Conservation (phyloP, 1,284 basidiomycete species). For the Malassezia japonica region DNA sequence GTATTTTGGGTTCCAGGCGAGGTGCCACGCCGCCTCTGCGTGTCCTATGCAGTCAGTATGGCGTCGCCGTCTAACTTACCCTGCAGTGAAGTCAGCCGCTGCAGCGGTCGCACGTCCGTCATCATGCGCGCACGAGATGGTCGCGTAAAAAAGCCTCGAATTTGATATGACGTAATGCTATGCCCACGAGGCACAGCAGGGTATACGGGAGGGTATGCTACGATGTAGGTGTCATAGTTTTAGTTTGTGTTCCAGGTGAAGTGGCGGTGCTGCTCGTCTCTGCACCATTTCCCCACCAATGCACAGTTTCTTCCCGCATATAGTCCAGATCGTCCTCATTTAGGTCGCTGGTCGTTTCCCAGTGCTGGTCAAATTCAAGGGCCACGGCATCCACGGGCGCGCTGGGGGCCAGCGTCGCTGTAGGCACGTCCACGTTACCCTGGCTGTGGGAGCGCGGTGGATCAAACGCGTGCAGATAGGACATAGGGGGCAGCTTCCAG, state of each 20-base stretch:
- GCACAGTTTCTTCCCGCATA: constrained; percentile 18
- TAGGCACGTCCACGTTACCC: no score
- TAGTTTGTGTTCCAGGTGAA: no score
- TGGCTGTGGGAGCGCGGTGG: no score
- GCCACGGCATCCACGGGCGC: constrained; percentile 12
- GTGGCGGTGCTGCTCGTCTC: no score
- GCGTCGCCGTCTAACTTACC: not conserved
- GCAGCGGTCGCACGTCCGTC: not conserved
- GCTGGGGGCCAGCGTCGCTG: no score
- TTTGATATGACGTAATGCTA: no score
- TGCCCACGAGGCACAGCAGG: no score
- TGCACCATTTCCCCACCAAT: constrained; percentile 23
- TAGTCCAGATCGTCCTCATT: constrained; percentile 28
- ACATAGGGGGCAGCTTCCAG: constrained; percentile 71
- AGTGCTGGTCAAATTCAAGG: constrained; percentile 28
- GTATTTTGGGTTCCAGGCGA: constrained; percentile 80
- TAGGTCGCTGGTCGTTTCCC: constrained; percentile 27
- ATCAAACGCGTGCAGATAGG: constrained; percentile 18
- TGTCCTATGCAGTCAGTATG: constrained; percentile 16
- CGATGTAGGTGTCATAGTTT: no score
- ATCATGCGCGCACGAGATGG: no score
- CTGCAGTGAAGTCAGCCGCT: constrained; percentile 9
- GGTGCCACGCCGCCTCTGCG: constrained; percentile 58
- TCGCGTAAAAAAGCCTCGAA: no score
- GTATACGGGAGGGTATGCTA: no score